These are phyloP conservation scores for Rhynchospora tenuis DNA, from an alignment of 176 grass and related monocot species.

Conservation along the genomic window DNA sequence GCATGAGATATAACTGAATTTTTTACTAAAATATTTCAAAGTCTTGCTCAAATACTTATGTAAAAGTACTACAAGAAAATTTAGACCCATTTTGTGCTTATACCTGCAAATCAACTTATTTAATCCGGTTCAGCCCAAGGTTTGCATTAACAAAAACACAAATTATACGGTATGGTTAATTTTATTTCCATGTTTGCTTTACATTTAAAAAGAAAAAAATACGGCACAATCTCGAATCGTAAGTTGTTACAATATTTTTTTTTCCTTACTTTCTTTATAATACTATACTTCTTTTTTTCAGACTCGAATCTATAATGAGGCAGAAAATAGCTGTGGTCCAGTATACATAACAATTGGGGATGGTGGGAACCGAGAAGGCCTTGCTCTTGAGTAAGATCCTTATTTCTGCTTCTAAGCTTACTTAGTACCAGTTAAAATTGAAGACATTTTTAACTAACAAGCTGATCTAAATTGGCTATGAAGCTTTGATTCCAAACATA, in stretches of 20 bases:
- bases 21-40: background rate
- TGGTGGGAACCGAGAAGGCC: constrained; percentile 68
- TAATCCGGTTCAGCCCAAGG: background rate
- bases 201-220: background rate
- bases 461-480: background rate
- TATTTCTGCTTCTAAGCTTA: background rate
- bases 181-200: background rate
- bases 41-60: background rate
- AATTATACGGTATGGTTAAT: background rate
- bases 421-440: background rate
- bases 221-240: background rate
- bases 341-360: constrained; percentile 64
- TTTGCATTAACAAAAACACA: background rate
- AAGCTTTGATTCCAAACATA: constrained; percentile 54
- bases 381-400: constrained; percentile 39
- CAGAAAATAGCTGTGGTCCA: constrained; percentile 35
- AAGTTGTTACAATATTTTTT: too few relatives aligned
- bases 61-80: background rate
- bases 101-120: background rate
- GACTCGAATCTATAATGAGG: constrained; percentile 50
- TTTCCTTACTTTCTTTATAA: too few relatives aligned
- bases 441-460: background rate
- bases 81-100: background rate
- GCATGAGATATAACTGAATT: background rate
- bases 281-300: background rate